Evolutionary conservation across 139 green algal species (phyloP).

Genomic region (Micractinium sp.): DNA sequence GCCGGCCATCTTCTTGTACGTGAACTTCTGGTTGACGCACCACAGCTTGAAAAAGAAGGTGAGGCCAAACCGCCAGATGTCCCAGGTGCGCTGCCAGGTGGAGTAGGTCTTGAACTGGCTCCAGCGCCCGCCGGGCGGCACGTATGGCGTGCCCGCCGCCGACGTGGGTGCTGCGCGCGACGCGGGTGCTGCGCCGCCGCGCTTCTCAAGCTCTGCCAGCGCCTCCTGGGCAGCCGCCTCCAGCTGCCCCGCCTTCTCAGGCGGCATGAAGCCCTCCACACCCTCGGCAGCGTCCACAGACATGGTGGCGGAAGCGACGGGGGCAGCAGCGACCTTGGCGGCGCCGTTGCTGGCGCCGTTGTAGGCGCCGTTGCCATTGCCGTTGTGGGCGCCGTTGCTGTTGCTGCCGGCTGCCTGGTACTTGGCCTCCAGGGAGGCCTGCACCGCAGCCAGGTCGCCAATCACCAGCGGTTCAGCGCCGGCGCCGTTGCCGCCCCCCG

Average conservation of each 20-base stretch:
- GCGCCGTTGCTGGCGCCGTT: slow-evolving; percentile 27
- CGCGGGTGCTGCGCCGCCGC: neutral
- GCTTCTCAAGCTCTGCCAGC: slow-evolving; percentile 9
- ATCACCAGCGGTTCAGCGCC: slow-evolving; percentile 17
- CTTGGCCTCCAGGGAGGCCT: slow-evolving; percentile 19
- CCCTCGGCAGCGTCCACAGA: slow-evolving; percentile 46
- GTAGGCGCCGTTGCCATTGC: slow-evolving; percentile 43
- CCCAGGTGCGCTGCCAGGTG: slow-evolving; percentile 77
- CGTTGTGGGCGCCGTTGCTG: slow-evolving; percentile 28
- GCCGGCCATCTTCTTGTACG: slow-evolving; percentile 57
- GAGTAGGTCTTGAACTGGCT: slow-evolving; percentile 65
- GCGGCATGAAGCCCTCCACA: slow-evolving; percentile 63
- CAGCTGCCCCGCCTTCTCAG: slow-evolving; percentile 64
- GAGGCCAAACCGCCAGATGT: slow-evolving; percentile 97
- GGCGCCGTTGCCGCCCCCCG: slow-evolving; percentile 18
- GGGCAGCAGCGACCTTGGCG: neutral
- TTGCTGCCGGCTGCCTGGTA: slow-evolving; percentile 2
- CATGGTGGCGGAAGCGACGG: too few species aligned
- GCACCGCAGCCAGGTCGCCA: slow-evolving; percentile 27
- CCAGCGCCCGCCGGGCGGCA: slow-evolving; percentile 72
- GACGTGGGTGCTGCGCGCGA: neutral
- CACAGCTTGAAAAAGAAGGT: slow-evolving; percentile 83
- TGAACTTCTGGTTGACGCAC: slow-evolving; percentile 31
- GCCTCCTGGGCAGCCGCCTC: slow-evolving; percentile 57
- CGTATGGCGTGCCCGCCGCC: slow-evolving; percentile 67